These are phyloP conservation scores for Rhodotorula sp. DNA, from an alignment of 1,284 basidiomycete genomes.

Conservation along the genomic window DNA sequence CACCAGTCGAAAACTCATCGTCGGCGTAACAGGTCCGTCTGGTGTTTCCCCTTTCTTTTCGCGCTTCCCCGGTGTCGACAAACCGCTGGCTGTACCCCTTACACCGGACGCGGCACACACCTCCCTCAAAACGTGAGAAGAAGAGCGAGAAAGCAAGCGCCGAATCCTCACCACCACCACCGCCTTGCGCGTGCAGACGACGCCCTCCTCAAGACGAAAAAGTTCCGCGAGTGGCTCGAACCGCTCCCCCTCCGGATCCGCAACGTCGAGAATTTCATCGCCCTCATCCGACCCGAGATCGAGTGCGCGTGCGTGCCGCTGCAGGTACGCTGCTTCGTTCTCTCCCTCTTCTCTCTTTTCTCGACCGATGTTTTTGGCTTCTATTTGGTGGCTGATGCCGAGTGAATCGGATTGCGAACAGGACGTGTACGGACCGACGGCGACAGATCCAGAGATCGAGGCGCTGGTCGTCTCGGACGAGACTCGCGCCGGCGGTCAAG, in stretches of 20 bases:
- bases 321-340: constrained; percentile 38
- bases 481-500: constrained; percentile 69
- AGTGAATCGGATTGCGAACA: background rate
- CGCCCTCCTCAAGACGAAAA: constrained; percentile 70
- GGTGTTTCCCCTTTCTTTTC: too few relatives aligned
- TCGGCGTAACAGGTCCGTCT: constrained; percentile 75
- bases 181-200: constrained; percentile 59
- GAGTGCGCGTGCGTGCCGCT: constrained; percentile 68
- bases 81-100: too few relatives aligned
- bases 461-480: constrained; percentile 83
- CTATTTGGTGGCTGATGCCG: background rate
- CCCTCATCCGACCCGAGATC: constrained; percentile 64
- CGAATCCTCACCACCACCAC: too few relatives aligned
- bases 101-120: too few relatives aligned
- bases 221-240: constrained; percentile 69
- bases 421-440: constrained; percentile 86
- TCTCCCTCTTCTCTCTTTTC: too few relatives aligned
- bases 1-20: constrained; percentile 72
- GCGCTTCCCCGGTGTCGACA: too few relatives aligned
- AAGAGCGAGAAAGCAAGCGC: too few relatives aligned
- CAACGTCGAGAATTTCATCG: constrained; percentile 63
- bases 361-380: too few relatives aligned
- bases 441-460: constrained; percentile 75
- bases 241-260: constrained; percentile 58
- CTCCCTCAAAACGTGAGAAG: too few relatives aligned